These are phyloP conservation scores for Cyanidiococcus yangmingshanensis DNA, from an alignment of 23 red algal species.

Conservation along the genomic window DNA sequence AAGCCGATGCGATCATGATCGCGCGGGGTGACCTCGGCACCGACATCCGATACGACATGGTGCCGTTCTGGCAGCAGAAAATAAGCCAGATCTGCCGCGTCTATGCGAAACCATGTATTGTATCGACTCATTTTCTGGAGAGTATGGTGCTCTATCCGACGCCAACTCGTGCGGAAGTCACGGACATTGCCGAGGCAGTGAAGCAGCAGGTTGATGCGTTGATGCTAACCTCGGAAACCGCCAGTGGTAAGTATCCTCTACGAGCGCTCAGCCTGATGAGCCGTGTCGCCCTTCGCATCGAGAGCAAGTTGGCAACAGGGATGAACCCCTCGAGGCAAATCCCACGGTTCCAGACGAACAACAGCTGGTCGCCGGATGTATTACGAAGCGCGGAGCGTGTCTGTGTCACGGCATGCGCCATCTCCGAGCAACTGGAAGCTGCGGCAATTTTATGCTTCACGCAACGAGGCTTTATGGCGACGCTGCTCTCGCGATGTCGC, in stretches of 20 bases:
- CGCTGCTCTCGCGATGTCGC: slow-evolving; percentile 62
- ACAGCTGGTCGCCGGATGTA: slow-evolving; percentile 50
- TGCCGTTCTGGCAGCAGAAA: slow-evolving; percentile 79
- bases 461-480: slow-evolving; percentile 88
- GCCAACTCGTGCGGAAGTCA: slow-evolving; percentile 92
- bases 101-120: slow-evolving; percentile 73
- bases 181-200: slow-evolving; percentile 91
- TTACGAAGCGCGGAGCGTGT: slow-evolving; percentile 64
- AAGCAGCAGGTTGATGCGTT: slow-evolving; percentile 79
- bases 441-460: slow-evolving; percentile 89
- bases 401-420: slow-evolving; percentile 42
- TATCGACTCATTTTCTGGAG: slow-evolving; percentile 96
- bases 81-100: slow-evolving; percentile 60
- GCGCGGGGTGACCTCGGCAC: slow-evolving; percentile 91
- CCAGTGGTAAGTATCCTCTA: slow-evolving; percentile 82
- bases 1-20: slow-evolving; percentile 88
- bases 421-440: slow-evolving; percentile 68
- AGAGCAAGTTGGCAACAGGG: slow-evolving; percentile 25
- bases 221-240: slow-evolving; percentile 95
- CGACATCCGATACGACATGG: slow-evolving; percentile 72
- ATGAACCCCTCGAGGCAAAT: slow-evolving; percentile 30
- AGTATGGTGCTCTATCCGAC: slow-evolving; percentile 96
- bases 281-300: slow-evolving; percentile 58
- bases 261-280: slow-evolving; percentile 81
- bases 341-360: slow-evolving; percentile 28